These are phyloP conservation scores for Syncephalastrum racemosum DNA, from an alignment of 371 early-diverging fungal species.

Conservation along the genomic window DNA sequence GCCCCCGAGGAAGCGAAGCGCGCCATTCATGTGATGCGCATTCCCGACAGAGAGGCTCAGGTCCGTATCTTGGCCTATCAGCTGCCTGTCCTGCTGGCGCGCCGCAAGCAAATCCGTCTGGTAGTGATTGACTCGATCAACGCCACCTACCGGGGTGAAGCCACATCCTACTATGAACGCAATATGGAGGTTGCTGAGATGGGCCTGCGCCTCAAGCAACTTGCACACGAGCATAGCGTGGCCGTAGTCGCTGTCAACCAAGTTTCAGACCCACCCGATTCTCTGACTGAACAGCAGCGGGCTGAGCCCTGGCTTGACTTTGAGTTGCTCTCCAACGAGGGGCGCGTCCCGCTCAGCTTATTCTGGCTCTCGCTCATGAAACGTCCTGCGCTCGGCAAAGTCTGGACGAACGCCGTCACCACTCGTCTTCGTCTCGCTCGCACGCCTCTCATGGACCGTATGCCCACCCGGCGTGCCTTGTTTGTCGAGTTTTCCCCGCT, in stretches of 20 bases:
- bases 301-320: slow-evolving; percentile 37
- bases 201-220: slow-evolving; percentile 58
- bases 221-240: slow-evolving; percentile 58
- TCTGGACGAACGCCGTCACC: slow-evolving; percentile 81
- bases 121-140: slow-evolving; percentile 88
- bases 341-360: slow-evolving; percentile 28
- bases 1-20: slow-evolving; percentile 18
- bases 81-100: slow-evolving; percentile 61
- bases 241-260: slow-evolving; percentile 62
- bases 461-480: slow-evolving; percentile 30
- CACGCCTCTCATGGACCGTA: slow-evolving; percentile 29
- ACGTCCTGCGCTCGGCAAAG: slow-evolving; percentile 69
- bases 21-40: slow-evolving; percentile 59
- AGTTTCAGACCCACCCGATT: slow-evolving; percentile 31
- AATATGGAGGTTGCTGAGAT: slow-evolving; percentile 59
- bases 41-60: slow-evolving; percentile 70
- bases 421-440: slow-evolving; percentile 63
- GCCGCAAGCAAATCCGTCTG: slow-evolving; percentile 49
- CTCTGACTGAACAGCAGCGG: slow-evolving; percentile 3
- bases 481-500: slow-evolving; percentile 45
- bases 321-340: slow-evolving; percentile 11
- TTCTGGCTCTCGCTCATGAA: slow-evolving; percentile 50
- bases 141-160: slow-evolving; percentile 68
- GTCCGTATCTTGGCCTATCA: slow-evolving; percentile 70
- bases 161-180: slow-evolving; percentile 31